Evolutionary conservation across 2,329 filamentous ascomycete genomes (phyloP).

Genomic region (Diaporthe ilicicola): DNA sequence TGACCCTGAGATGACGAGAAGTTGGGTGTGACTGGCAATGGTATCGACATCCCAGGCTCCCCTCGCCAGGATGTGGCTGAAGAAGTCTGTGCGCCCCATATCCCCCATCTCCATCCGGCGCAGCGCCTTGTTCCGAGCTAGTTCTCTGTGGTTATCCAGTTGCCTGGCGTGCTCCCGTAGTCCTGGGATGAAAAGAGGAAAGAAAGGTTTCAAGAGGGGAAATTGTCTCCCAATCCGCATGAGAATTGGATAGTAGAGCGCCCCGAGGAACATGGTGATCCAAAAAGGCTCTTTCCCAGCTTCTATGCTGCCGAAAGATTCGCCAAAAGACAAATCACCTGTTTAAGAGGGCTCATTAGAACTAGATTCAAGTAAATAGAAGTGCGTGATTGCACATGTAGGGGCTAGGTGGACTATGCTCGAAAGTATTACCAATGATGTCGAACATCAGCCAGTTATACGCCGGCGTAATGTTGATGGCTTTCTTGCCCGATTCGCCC

Average conservation of each 20-base stretch:
- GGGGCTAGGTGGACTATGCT: not conserved
- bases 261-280: conserved; percentile 31
- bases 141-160: not conserved
- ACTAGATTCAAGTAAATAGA: not conserved
- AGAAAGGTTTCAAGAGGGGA: not conserved
- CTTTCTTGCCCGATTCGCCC: conserved; percentile 33
- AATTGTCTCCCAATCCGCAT: not conserved
- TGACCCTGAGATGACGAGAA: not conserved
- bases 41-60: not conserved
- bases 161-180: not conserved
- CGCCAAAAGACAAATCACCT: conserved; percentile 33
- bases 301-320: conserved; percentile 32
- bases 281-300: conserved; percentile 21
- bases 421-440: conserved; percentile 42
- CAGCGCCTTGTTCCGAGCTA: not conserved
- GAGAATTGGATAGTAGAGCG: not conserved
- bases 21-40: not conserved
- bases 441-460: conserved; percentile 49
- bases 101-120: not conserved
- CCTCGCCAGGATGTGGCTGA: not conserved
- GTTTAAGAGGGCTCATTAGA: not conserved
- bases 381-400: not conserved
- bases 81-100: not conserved
- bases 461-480: conserved; percentile 35
- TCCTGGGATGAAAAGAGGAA: not conserved